Base-by-base conservation (phyloP, 2,329 filamentous ascomycete species). In the Colletotrichum sp. region DNA sequence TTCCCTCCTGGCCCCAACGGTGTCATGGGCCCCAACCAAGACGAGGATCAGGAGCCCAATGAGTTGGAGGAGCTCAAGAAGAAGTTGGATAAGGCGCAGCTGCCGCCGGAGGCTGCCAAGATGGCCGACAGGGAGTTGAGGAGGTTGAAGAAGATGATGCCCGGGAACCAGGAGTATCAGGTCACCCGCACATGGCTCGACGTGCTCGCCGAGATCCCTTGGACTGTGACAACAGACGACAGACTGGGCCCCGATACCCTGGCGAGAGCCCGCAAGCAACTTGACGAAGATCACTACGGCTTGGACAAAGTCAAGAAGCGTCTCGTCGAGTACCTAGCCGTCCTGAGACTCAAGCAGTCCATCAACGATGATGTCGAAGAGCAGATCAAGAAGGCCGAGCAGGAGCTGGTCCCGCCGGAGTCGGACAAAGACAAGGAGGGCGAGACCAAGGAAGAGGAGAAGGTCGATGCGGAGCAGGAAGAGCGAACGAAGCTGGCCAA, bases 221-320 rank as follows among this genome's bases (percentile, higher is more conserved):
- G 97, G 97, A 92, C 93, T 3, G 92, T 93, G 78, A 89, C 92
- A 68, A 99, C 96, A 0, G 93, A 97, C 77, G 96, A 99, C 81
- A 93, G 95, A 36, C 91, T 99, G 5, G 95, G 96, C 9, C 90
- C 92, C 0, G 93, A 95, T 12, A 98, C 96, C 1, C 84, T 99
- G 72, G 89, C 91, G 75, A 91, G 90, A 79, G 97, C 97, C 8
- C 92, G 95, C 71, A 95, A 96, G 85, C 97, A 99, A 84, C 90
- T 99, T 8, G 96, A 99, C 81, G 93, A 98, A 78, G 97, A 99
- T 82, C 97, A 99, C 84, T 99, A 99, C 80, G 97, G 97, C 0
- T 88, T 99, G 16, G 96, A 99, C 77, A 98, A 96, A 85, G 96
- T 99, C 82, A 99, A 99, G 91, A 98, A 98, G 90, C 91, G 97